These are phyloP conservation scores for Fraxinus greggii DNA, from an alignment of 305 asterid genomes.

Conservation along the genomic window DNA sequence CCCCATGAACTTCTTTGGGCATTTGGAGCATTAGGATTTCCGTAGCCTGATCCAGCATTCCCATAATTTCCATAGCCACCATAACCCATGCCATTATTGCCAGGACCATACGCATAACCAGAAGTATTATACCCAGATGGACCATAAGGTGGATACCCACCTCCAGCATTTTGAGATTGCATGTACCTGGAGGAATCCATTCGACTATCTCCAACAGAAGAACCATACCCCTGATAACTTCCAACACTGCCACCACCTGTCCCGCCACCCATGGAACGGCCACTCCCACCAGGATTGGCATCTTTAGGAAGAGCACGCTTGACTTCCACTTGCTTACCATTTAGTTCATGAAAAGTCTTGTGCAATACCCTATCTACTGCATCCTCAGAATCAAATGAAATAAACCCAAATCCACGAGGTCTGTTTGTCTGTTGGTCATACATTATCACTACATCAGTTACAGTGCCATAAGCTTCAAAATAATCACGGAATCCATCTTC, in stretches of 20 bases:
- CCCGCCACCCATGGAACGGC: conserved; percentile 45
- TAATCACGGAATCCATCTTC: conserved; percentile 7
- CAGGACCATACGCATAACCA: conserved; percentile 69
- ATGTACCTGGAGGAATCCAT: conserved; percentile 67
- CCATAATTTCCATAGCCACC: conserved; percentile 67
- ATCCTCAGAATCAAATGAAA: conserved; percentile 26
- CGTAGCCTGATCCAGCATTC: conserved; percentile 64
- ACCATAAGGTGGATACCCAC: conserved; percentile 70
- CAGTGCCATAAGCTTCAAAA: conserved; percentile 23
- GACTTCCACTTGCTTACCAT: conserved; percentile 24
- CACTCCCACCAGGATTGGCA: conserved; percentile 47
- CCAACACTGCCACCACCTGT: conserved; percentile 35
- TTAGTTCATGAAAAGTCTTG: background rate
- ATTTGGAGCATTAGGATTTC: conserved; percentile 59
- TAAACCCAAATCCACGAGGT: conserved; percentile 30
- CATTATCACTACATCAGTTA: conserved; percentile 8
- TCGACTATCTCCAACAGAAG: conserved; percentile 53
- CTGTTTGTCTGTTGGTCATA: conserved; percentile 16
- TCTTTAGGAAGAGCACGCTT: conserved; percentile 45
- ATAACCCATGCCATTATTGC: conserved; percentile 70
- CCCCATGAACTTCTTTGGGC: conserved; percentile 71
- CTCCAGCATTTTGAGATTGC: conserved; percentile 61
- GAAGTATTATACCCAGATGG: conserved; percentile 62
- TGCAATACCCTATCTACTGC: conserved; percentile 15
- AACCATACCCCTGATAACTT: conserved; percentile 72